These are phyloP conservation scores for Lactarius evosmus DNA, from an alignment of 768 basidiomycete genomes.

Conservation along the genomic window DNA sequence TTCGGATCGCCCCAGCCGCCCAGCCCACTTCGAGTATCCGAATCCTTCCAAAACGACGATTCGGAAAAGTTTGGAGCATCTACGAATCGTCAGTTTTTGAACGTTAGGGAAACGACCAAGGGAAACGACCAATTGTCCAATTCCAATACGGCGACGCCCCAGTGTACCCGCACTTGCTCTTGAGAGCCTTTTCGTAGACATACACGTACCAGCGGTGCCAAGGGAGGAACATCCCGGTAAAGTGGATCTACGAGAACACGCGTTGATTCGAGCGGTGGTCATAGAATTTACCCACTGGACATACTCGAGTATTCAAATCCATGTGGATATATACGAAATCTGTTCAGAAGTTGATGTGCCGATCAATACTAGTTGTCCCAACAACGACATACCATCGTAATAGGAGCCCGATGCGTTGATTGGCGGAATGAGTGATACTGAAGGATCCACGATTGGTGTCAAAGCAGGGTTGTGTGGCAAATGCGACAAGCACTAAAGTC, in stretches of 20 bases:
- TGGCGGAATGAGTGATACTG: slow-evolving; percentile 22
- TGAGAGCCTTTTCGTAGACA: slow-evolving; percentile 28
- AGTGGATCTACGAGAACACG: slow-evolving; percentile 28
- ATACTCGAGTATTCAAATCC: slow-evolving; percentile 28
- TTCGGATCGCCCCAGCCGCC: slow-evolving; percentile 33
- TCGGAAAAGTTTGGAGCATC: slow-evolving; percentile 30
- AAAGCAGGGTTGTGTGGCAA: slow-evolving; percentile 25
- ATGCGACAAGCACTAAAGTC: slow-evolving; percentile 24
- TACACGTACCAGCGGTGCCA: slow-evolving; percentile 33
- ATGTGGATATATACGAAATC: slow-evolving; percentile 33
- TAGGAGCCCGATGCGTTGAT: slow-evolving; percentile 26
- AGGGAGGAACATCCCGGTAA: slow-evolving; percentile 32
- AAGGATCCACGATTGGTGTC: slow-evolving; percentile 14
- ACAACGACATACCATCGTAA: slow-evolving; percentile 22
- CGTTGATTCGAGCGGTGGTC: background rate
- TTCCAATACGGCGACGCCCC: slow-evolving; percentile 33
- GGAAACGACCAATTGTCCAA: slow-evolving; percentile 31
- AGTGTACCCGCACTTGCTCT: slow-evolving; percentile 29
- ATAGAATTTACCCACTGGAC: background rate
- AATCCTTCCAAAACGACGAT: slow-evolving; percentile 29
- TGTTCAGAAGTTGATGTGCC: background rate
- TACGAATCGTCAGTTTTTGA: slow-evolving; percentile 5
- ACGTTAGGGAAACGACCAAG: background rate
- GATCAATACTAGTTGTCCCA: background rate
- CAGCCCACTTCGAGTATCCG: slow-evolving; percentile 29